phyloP scores from a whole-genome alignment of 2,329 filamentous ascomycete genomes.

The Arthroderma sp. region DNA sequence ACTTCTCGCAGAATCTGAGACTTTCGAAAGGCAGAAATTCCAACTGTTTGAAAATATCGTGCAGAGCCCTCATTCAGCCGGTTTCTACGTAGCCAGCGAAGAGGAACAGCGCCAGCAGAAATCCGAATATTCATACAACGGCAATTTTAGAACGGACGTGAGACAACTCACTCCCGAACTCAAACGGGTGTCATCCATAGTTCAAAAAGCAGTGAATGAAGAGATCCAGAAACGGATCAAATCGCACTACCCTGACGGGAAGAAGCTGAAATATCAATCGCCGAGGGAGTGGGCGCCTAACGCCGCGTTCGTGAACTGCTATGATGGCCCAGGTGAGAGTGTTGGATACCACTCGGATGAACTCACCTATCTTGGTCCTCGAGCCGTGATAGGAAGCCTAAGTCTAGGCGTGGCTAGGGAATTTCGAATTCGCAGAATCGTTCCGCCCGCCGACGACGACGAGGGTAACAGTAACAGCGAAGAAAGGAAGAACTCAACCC shows the following conservation, averaged over 20 bases:
- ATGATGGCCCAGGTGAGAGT: slow-evolving; percentile 63
- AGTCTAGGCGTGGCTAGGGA: slow-evolving; percentile 86
- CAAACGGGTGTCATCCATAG: slow-evolving; percentile 51
- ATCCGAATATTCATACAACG: slow-evolving; percentile 77
- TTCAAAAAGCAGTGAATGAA: slow-evolving; percentile 62
- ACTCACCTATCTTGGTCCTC: slow-evolving; percentile 81
- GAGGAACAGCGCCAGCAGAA: slow-evolving; percentile 58
- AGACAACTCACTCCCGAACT: slow-evolving; percentile 65
- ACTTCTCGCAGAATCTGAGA: slow-evolving; percentile 57
- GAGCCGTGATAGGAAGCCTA: slow-evolving; percentile 75
- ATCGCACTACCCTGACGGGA: slow-evolving; percentile 51
- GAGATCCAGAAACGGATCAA: slow-evolving; percentile 62
- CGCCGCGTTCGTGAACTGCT: slow-evolving; percentile 89
- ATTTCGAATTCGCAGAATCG: slow-evolving; percentile 70
- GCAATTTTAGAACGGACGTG: slow-evolving; percentile 59
- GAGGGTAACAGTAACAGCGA: slow-evolving; percentile 16
- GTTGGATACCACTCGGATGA: slow-evolving; percentile 92
- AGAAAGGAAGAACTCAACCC: slow-evolving; percentile 8
- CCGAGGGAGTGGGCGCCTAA: slow-evolving; percentile 67
- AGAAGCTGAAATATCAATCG: slow-evolving; percentile 67
- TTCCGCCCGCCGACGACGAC: slow-evolving; percentile 45
- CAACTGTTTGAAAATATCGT: slow-evolving; percentile 83
- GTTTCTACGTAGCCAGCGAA: slow-evolving; percentile 66
- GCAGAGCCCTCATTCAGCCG: slow-evolving; percentile 67
- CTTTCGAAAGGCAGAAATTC: slow-evolving; percentile 60